Percentiles rank a stretch among this genome's conserved stretches.
These are phyloP conservation scores for Malassezia yamatoensis DNA, from an alignment of 1,284 basidiomycete genomes.

Conservation along the genomic window DNA sequence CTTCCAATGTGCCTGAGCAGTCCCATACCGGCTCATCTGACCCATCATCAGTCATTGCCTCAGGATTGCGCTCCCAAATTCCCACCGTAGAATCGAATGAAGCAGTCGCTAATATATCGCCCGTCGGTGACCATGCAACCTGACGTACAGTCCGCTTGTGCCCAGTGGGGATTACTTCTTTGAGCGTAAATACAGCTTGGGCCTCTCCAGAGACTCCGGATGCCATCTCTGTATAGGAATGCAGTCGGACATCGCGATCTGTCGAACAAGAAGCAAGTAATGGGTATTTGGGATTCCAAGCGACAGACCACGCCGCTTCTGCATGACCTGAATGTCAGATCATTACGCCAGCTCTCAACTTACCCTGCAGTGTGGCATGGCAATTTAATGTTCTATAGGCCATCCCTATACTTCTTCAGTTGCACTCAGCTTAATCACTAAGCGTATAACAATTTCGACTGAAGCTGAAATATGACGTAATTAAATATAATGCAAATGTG, in stretches of 20 bases:
- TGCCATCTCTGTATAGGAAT: slow-evolving; percentile 55
- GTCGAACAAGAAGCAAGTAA: slow-evolving; percentile 84
- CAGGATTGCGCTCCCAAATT: slow-evolving; percentile 62
- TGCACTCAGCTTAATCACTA: too few relatives aligned
- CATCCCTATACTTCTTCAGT: background rate
- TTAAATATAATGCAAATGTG: background rate
- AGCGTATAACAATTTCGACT: too few relatives aligned
- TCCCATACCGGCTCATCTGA: slow-evolving; percentile 55
- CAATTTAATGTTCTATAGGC: background rate
- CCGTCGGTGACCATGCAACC: slow-evolving; percentile 81
- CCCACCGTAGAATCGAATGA: slow-evolving; percentile 90
- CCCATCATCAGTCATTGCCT: background rate
- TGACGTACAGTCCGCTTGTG: slow-evolving; percentile 84
- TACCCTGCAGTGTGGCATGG: slow-evolving; percentile 13
- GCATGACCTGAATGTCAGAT: slow-evolving; percentile 18
- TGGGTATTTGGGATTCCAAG: slow-evolving; percentile 78
- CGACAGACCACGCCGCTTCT: slow-evolving; percentile 61
- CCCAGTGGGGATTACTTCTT: slow-evolving; percentile 55
- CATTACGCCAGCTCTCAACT: background rate
- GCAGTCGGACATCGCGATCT: slow-evolving; percentile 81
- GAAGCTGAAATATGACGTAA: background rate
- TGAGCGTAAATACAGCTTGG: slow-evolving; percentile 33
- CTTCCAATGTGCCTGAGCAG: slow-evolving; percentile 76
- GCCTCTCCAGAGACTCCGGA: slow-evolving; percentile 10
- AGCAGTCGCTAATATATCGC: slow-evolving; percentile 77